Base-by-base conservation (phyloP, 2,329 filamentous ascomycete species). In the Alternaria viburni region DNA sequence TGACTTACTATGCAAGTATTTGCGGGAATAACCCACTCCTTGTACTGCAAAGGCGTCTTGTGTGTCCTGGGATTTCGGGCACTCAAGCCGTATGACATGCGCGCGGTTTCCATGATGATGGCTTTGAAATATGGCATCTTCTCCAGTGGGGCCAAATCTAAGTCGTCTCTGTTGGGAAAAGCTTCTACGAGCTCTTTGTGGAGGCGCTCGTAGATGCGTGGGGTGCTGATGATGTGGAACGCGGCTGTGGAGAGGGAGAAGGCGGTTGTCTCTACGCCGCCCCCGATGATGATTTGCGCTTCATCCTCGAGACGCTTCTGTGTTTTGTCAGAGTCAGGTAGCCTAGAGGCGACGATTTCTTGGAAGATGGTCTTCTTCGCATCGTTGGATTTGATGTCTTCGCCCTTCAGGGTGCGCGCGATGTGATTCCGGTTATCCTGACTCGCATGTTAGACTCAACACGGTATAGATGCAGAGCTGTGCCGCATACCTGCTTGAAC, bases 181-280 rank as follows among this genome's bases (percentile, higher is more conserved):
- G 71, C 71, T 12, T 63, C 64, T 6, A 77, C 74, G 15, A 79
- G 73, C 21, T 77, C 76, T 12, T 57, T 66, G 47, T 78, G 76
- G 4, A 79, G 57, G 17, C 75, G 74, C 17, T 70, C 56, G 50
- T 77, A 77, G 54, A 79, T 74, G 21, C 59, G 65, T 0, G 73
- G 75, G 5, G 65, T 77, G 63, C 73, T 71, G 67, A 75, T 74
- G 66, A 79, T 76, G 64, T 79, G 72, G 61, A 74, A 79, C 11
- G 66, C 44, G 4, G 76, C 77, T 15, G 75, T 74, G 26, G 57
- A 63, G 6, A 79, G 67, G 2, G 74, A 60, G 28, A 76, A 78
- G 11, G 77, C 76, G 6, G 79, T 81, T 4, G 79, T 81, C 59
- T 80, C 78, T 7, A 80, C 79, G 56, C 79, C 80, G 54, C 79